Base-by-base conservation (phyloP, 345 rosid genomes). In the Salix exigua region DNA sequence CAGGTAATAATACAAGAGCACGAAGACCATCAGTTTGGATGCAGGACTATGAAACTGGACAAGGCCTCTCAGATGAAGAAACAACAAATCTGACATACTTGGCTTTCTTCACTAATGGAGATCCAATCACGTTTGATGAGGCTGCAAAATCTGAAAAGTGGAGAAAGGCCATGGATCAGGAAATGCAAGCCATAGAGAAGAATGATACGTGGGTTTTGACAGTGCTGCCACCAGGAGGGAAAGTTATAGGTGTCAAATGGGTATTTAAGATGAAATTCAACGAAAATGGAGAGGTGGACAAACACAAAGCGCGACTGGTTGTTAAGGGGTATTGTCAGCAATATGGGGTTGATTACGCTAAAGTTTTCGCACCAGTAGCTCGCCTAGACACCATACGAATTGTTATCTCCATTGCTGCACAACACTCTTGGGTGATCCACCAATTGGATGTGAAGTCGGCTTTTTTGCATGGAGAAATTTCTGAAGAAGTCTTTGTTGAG, bases 211-310 rank as follows among this genome's bases (percentile, higher is more conserved):
- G 72, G 62, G 64, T 23, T 4, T 25, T 63, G 1, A 30, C 35
- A 21, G 37, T 40, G 4, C 13, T 74, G 2, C 70, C 60, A 2
- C 1, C 14, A 1, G 61, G 55, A 18, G 70, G 14, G 6, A 74
- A 74, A n/a, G 64, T 2, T 1, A 44, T 74, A 19, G 7, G 50
- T 0, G 75, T 77, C 11, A 77, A 77, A 3, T 77, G 75, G 70
- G 68, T 76, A 1, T 77, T n/a, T 1, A 77, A 50, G 26, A 77
- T 21, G 6, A 77, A 77, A 4, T 13, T 70, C 6, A 61, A 77
- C 26, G 75, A 62, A 3, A 40, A 61, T 28, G 48, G 44, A 2
- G 25, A 69, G 0, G 25, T 77, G 6, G 4, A 18, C 0, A 53
- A 53, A n/a, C 8, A 53, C 16, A 2, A 66, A 19, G 75, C 64